Evolutionary conservation across 495 filamentous ascomycete genomes (phyloP).

Genomic region (Hypoxylon perforatum): DNA sequence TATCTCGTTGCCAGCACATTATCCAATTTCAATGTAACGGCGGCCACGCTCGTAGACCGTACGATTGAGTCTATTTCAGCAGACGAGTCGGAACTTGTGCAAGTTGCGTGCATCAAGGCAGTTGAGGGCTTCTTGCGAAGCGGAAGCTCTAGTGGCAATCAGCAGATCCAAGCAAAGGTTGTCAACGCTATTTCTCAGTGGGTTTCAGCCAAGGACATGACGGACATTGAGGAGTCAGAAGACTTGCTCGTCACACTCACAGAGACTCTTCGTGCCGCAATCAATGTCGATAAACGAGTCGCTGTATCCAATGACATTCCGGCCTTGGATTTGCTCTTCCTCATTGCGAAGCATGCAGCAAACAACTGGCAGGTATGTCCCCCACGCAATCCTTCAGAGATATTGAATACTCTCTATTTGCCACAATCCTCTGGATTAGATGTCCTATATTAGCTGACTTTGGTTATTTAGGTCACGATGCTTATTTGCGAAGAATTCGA

Average conservation of each 20-base stretch:
- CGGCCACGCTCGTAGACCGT: conserved; percentile 70
- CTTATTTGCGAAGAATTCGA: conserved; percentile 92
- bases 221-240: conserved; percentile 84
- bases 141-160: conserved; percentile 51
- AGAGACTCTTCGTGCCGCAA: conserved; percentile 86
- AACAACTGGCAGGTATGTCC: conserved; percentile 86
- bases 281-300: conserved; percentile 77
- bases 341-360: conserved; percentile 86
- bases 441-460: conserved; percentile 18
- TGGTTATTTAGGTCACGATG: conserved; percentile 43
- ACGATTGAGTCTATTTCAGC: conserved; percentile 77
- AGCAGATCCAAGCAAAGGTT: conserved; percentile 75
- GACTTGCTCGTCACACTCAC: conserved; percentile 91
- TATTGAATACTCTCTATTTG: not conserved
- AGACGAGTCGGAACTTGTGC: conserved; percentile 86
- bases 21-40: conserved; percentile 64
- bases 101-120: conserved; percentile 89
- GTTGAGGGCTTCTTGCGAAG: conserved; percentile 83
- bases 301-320: conserved; percentile 72
- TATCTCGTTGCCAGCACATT: conserved; percentile 84
- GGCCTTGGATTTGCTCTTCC: conserved; percentile 87
- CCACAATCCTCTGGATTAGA: not conserved
- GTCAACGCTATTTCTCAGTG: conserved; percentile 81
- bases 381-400: not conserved
- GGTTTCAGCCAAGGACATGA: conserved; percentile 79